Percentiles rank a stretch among this genome's conserved stretches.
Conservation (phyloP, 225 moss, liverwort and hornwort species). For the Asterella californica region DNA sequence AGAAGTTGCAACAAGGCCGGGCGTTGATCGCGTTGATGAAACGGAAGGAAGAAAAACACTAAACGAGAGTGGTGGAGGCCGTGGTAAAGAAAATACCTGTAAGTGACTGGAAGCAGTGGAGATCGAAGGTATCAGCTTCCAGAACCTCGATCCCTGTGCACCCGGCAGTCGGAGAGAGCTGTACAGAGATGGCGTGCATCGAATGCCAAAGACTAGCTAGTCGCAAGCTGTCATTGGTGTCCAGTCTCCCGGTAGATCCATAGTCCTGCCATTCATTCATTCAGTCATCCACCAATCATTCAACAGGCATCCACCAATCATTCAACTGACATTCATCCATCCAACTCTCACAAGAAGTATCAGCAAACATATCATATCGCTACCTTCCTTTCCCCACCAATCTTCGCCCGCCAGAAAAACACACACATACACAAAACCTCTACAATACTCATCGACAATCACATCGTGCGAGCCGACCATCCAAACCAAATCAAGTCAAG, state of each 20-base stretch:
- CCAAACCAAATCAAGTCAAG: neutral
- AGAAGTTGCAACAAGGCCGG: neutral
- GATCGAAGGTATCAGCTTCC: constrained; percentile 64
- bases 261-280: constrained; percentile 56
- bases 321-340: neutral
- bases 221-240: constrained; percentile 94
- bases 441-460: neutral
- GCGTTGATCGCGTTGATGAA: too few relatives aligned
- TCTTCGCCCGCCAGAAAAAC: neutral
- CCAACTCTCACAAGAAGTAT: neutral
- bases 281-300: too few relatives aligned
- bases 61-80: neutral
- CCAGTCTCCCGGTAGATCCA: constrained; percentile 76
- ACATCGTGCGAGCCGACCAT: neutral
- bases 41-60: neutral
- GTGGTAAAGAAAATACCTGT: constrained; percentile 46
- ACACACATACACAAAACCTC: too few relatives aligned
- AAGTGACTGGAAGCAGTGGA: constrained; percentile 64
- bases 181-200: constrained; percentile 91
- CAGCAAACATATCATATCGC: neutral
- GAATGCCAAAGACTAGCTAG: constrained; percentile 97
- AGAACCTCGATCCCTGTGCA: constrained; percentile 86
- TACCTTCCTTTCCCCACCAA: neutral
- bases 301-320: too few relatives aligned
- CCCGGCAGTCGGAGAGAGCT: constrained; percentile 79